Evolutionary conservation across 371 early-diverging fungal genomes (phyloP).

Genomic region (Saksenaea oblongispora): DNA sequence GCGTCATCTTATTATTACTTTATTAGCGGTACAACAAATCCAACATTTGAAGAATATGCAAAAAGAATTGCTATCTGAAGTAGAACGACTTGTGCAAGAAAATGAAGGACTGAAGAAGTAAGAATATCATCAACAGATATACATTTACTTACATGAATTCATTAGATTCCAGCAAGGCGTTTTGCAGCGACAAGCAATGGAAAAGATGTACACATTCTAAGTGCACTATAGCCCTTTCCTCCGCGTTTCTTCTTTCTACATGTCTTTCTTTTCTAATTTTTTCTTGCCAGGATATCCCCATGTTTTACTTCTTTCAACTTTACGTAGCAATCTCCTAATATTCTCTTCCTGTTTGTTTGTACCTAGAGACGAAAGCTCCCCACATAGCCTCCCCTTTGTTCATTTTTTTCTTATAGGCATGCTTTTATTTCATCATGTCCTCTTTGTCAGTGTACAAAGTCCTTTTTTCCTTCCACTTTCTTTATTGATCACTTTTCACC

Average conservation of each 20-base stretch:
- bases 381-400: slow-evolving; percentile 15
- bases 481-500: neutral
- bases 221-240: neutral
- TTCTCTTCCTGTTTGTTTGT: slow-evolving; percentile 11
- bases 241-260: neutral
- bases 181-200: slow-evolving; percentile 53
- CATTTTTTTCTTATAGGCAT: neutral
- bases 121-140: neutral
- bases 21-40: slow-evolving; percentile 50
- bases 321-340: slow-evolving; percentile 8
- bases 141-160: neutral
- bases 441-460: slow-evolving; percentile 18
- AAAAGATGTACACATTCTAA: slow-evolving; percentile 51
- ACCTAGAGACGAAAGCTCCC: slow-evolving; percentile 13
- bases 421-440: neutral
- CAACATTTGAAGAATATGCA: slow-evolving; percentile 51
- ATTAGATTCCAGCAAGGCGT: slow-evolving; percentile 51
- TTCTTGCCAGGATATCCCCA: neutral
- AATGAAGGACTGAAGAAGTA: slow-evolving; percentile 54
- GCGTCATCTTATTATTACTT: neutral
- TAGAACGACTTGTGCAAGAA: slow-evolving; percentile 50
- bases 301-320: neutral
- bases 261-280: neutral
- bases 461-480: slow-evolving; percentile 5
- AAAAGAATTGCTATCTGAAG: slow-evolving; percentile 45